These are phyloP conservation scores for Candida fluviatilis DNA, from an alignment of 805 yeast genomes.

Conservation along the genomic window DNA sequence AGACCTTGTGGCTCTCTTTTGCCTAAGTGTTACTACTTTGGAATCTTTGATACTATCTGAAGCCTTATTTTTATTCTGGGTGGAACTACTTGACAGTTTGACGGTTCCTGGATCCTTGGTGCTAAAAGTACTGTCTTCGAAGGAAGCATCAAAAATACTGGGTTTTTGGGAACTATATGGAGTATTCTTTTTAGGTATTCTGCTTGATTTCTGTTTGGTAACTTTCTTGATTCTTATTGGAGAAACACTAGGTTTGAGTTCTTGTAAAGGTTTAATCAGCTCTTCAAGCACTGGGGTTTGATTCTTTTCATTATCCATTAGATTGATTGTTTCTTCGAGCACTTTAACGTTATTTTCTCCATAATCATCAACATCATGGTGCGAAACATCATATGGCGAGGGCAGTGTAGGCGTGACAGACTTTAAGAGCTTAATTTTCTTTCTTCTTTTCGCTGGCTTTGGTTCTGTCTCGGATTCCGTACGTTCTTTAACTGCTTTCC, in stretches of 20 bases:
- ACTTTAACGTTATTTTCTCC: conserved; percentile 8
- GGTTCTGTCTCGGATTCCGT: not conserved
- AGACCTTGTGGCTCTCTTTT: not conserved
- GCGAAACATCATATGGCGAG: conserved; percentile 4
- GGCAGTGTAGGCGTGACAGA: not conserved
- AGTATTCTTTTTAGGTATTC: not conserved
- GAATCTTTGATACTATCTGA: too few species aligned
- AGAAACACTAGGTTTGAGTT: not conserved
- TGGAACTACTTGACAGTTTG: too few species aligned
- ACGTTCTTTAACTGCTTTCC: too few species aligned
- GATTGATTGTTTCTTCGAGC: conserved; percentile 3
- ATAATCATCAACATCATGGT: conserved; percentile 8
- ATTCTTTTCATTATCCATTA: not conserved
- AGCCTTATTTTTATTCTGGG: too few species aligned
- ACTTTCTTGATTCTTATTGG: not conserved
- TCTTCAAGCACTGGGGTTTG: not conserved
- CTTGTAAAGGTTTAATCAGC: not conserved
- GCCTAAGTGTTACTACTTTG: too few species aligned
- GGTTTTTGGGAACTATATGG: not conserved
- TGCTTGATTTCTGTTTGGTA: not conserved
- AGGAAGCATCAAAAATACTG: conserved; percentile 10
- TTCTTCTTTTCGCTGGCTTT: not conserved
- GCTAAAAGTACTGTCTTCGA: conserved; percentile 5
- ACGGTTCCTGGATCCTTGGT: not conserved
- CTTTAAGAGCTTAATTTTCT: conserved; percentile 1